Conservation (phyloP, 129 eudicot genomes). For the Lactuca saligna region DNA sequence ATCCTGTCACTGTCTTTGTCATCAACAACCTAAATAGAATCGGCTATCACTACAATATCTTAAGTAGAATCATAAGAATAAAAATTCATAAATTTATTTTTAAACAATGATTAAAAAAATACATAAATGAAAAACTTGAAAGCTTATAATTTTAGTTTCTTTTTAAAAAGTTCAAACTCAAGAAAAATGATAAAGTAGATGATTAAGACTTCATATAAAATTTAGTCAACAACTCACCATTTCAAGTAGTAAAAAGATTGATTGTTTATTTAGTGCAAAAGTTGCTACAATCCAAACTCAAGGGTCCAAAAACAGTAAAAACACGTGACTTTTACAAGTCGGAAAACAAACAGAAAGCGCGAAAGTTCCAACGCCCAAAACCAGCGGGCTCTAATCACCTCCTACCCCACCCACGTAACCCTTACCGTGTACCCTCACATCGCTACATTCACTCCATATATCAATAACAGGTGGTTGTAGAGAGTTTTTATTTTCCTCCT, state of each 20-base stretch:
- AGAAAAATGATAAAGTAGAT: not conserved
- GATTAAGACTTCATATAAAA: not conserved
- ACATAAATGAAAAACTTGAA: too few species aligned
- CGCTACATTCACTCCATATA: not conserved
- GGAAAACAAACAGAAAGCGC: constrained; percentile 34
- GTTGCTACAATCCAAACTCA: not conserved
- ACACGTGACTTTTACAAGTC: constrained; percentile 26
- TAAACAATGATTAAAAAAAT: too few species aligned
- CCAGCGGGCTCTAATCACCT: constrained; percentile 18
- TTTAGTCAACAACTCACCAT: not conserved
- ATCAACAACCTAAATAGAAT: too few species aligned
- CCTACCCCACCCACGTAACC: constrained; percentile 4
- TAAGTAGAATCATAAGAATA: too few species aligned
- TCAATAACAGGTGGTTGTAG: constrained; percentile 5
- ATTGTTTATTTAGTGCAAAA: constrained; percentile 9
- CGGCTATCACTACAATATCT: too few species aligned
- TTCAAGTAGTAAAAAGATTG: not conserved
- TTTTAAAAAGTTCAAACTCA: too few species aligned
- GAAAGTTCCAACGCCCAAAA: constrained; percentile 29
- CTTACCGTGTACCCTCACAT: constrained; percentile 23
- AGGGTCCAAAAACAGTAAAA: constrained; percentile 6
- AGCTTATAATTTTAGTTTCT: too few species aligned
- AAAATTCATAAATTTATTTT: too few species aligned
- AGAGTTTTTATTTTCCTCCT: not conserved
- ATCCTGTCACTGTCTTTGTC: too few species aligned